Percentiles rank a stretch among this genome's conserved stretches.
phyloP scores from a whole-genome alignment of 495 filamentous ascomycete genomes.

The Neurospora sp. region DNA sequence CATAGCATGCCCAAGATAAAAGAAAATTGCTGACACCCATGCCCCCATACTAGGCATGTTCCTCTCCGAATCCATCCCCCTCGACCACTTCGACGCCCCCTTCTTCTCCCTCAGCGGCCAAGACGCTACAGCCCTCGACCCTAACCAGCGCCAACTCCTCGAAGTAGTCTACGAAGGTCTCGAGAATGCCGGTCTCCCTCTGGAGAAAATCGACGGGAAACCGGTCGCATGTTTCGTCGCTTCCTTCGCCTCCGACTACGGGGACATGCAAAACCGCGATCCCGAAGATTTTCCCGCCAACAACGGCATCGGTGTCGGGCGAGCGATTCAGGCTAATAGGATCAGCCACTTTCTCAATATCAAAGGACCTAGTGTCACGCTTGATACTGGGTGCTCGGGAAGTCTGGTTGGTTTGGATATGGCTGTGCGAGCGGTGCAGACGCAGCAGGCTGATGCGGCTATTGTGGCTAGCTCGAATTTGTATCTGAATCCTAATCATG shows the following conservation, averaged over 20 bases:
- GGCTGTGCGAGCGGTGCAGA: conserved; percentile 30
- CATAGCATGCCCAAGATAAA: too few species aligned
- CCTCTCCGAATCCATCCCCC: not conserved
- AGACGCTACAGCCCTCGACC: conserved; percentile 37
- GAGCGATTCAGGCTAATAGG: conserved; percentile 35
- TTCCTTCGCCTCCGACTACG: conserved; percentile 63
- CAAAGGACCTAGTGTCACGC: conserved; percentile 24
- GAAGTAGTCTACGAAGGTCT: conserved; percentile 72
- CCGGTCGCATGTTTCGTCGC: conserved; percentile 72
- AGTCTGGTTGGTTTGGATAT: conserved; percentile 30
- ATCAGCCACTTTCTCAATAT: conserved; percentile 41
- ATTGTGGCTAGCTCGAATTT: conserved; percentile 30
- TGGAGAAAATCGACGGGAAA: conserved; percentile 56
- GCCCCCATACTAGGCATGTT: not conserved
- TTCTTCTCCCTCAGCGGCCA: conserved; percentile 4
- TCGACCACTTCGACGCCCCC: conserved; percentile 9
- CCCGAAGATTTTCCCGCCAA: conserved; percentile 14
- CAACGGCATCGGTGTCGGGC: conserved; percentile 14
- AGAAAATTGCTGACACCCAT: too few species aligned
- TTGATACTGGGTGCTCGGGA: conserved; percentile 41
- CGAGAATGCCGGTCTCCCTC: conserved; percentile 62
- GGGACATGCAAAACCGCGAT: conserved; percentile 19
- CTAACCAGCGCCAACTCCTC: conserved; percentile 46
- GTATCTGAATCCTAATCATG: conserved; percentile 10
- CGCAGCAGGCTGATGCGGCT: conserved; percentile 29